Evolutionary conservation across 78 protist genomes (phyloP).

Genomic region (Corallochytrium limacisporum): DNA sequence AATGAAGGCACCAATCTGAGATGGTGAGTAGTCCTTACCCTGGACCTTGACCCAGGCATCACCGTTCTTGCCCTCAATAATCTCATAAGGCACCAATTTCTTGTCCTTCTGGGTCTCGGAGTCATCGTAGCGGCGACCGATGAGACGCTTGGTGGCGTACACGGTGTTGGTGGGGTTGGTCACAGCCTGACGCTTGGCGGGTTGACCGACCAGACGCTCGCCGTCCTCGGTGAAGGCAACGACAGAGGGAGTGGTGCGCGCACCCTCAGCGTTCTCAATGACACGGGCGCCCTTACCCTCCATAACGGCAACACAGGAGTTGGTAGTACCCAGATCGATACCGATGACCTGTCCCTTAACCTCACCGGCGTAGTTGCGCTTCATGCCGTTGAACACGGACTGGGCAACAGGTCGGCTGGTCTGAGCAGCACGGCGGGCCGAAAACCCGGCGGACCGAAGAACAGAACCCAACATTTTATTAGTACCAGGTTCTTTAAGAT

Average conservation of each 20-base stretch:
- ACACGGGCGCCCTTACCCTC: constrained; percentile 52
- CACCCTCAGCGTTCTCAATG: constrained; percentile 80
- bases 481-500: too few relatives aligned
- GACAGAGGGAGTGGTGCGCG: constrained; percentile 87
- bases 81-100: constrained; percentile 37
- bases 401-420: too few relatives aligned
- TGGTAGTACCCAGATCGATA: constrained; percentile 98
- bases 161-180: constrained; percentile 79
- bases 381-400: too few relatives aligned
- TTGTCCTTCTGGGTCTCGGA: constrained; percentile 40
- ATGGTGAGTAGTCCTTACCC: constrained; percentile 86
- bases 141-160: constrained; percentile 84
- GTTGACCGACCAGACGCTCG: constrained; percentile 69
- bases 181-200: constrained; percentile 79
- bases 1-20: constrained; percentile 90
- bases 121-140: constrained; percentile 76
- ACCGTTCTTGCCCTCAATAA: constrained; percentile 55
- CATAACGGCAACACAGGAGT: constrained; percentile 97
- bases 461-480: too few relatives aligned
- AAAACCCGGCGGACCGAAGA: too few relatives aligned
- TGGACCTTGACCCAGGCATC: constrained; percentile 87
- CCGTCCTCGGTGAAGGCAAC: constrained; percentile 81
- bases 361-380: too few relatives aligned
- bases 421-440: too few relatives aligned
- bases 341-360: constrained; percentile 65